Evolutionary conservation across 1,139 yeast genomes (phyloP).

Genomic region (Blastobotrys apis): DNA sequence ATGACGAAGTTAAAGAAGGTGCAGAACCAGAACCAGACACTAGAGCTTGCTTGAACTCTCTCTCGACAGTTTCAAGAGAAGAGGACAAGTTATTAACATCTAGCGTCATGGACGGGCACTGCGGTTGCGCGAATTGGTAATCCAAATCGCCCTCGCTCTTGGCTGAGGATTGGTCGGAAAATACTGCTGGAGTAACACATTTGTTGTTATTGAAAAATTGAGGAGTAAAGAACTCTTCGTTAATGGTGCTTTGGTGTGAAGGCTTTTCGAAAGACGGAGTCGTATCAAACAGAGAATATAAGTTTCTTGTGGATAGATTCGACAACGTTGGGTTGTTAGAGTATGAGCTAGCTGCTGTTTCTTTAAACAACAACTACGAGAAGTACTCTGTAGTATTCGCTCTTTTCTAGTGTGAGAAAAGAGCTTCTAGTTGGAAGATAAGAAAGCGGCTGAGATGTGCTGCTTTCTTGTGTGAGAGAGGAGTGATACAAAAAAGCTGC

Average conservation of each 20-base stretch:
- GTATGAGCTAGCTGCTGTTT: conserved; percentile 7
- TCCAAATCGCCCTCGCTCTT: too few relatives aligned
- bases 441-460: too few relatives aligned
- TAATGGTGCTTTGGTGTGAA: too few relatives aligned
- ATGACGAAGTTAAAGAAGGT: background rate
- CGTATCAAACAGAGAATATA: conserved; percentile 19
- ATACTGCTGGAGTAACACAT: too few relatives aligned
- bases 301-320: conserved; percentile 18
- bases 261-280: conserved; percentile 9
- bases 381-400: background rate
- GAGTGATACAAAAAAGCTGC: too few relatives aligned
- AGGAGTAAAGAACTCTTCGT: too few relatives aligned
- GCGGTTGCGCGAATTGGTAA: too few relatives aligned
- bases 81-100: background rate
- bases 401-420: background rate
- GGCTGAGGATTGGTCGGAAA: too few relatives aligned
- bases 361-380: conserved; percentile 10
- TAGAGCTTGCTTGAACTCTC: background rate
- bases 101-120: too few relatives aligned
- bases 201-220: too few relatives aligned
- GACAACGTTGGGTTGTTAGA: conserved; percentile 13
- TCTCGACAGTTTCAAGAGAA: background rate
- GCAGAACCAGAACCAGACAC: background rate
- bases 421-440: too few relatives aligned
- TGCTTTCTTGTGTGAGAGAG: too few relatives aligned